A percentile compares a stretch with the other conserved stretches of the same genome.
Conservation (phyloP, 129 eudicot species). For the Scalesia atractyloides region DNA sequence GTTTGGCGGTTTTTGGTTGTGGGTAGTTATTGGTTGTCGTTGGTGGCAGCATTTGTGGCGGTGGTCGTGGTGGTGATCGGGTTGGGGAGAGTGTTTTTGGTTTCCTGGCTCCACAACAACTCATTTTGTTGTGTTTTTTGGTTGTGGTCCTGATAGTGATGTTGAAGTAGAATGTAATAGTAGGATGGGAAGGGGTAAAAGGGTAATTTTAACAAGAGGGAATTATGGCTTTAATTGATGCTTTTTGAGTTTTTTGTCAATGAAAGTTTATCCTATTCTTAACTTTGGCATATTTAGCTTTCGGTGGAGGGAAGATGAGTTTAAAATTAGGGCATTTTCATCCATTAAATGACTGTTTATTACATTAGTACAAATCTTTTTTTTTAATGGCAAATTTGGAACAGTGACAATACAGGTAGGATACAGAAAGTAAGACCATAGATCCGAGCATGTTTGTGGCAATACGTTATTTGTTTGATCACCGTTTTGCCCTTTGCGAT, state of each 20-base stretch:
- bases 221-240: conserved; percentile 46
- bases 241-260: conserved; percentile 34
- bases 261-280: conserved; percentile 48
- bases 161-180: conserved; percentile 23
- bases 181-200: conserved; percentile 22
- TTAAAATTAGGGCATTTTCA: background rate
- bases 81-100: conserved; percentile 42
- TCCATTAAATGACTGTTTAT: too few relatives aligned
- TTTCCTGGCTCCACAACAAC: conserved; percentile 52
- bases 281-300: conserved; percentile 37
- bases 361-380: too few relatives aligned
- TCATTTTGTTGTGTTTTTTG: conserved; percentile 41
- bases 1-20: conserved; percentile 45
- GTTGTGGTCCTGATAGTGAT: conserved; percentile 28
- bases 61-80: conserved; percentile 28
- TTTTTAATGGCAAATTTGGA: too few relatives aligned
- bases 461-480: background rate
- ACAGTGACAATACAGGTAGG: background rate
- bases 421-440: too few relatives aligned
- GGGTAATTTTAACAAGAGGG: conserved; percentile 29
- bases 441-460: background rate
- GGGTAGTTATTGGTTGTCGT: conserved; percentile 33
- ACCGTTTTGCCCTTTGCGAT: background rate
- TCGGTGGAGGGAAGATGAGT: conserved; percentile 40
- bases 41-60: conserved; percentile 19